These are phyloP conservation scores for Blastomyces parvus DNA, from an alignment of 2,329 filamentous ascomycete species.

Conservation along the genomic window DNA sequence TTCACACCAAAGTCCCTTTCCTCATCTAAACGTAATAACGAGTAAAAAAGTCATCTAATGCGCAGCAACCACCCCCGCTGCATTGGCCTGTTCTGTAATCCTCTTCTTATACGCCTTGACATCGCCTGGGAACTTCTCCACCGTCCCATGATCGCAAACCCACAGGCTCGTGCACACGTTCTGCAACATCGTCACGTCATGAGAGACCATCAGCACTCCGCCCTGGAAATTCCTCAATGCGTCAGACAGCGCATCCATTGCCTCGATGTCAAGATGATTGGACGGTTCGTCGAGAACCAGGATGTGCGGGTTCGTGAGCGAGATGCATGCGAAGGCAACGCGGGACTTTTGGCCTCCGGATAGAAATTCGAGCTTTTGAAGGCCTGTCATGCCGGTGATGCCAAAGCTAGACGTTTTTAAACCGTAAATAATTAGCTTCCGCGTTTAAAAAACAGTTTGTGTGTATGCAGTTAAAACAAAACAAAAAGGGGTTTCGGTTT, in stretches of 20 bases:
- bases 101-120: constrained; percentile 97
- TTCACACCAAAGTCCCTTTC: background rate
- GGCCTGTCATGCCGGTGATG: constrained; percentile 84
- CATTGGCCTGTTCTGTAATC: constrained; percentile 80
- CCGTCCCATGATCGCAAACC: constrained; percentile 90
- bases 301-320: constrained; percentile 89
- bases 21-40: background rate
- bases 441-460: background rate
- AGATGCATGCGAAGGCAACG: constrained; percentile 95
- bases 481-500: background rate
- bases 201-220: constrained; percentile 94
- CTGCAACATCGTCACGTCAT: constrained; percentile 98
- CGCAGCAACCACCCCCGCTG: constrained; percentile 60
- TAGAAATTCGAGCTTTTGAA: constrained; percentile 89
- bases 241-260: constrained; percentile 87
- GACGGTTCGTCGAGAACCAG: constrained; percentile 96
- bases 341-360: constrained; percentile 98
- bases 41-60: constrained; percentile 21
- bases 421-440: background rate
- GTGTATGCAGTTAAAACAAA: background rate
- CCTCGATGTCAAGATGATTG: constrained; percentile 98
- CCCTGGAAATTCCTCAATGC: constrained; percentile 82
- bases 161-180: constrained; percentile 90
- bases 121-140: constrained; percentile 92
- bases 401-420: constrained; percentile 40